These are phyloP conservation scores for Aspergillus incahuasiensis DNA, from an alignment of 495 filamentous ascomycete genomes.

Conservation along the genomic window DNA sequence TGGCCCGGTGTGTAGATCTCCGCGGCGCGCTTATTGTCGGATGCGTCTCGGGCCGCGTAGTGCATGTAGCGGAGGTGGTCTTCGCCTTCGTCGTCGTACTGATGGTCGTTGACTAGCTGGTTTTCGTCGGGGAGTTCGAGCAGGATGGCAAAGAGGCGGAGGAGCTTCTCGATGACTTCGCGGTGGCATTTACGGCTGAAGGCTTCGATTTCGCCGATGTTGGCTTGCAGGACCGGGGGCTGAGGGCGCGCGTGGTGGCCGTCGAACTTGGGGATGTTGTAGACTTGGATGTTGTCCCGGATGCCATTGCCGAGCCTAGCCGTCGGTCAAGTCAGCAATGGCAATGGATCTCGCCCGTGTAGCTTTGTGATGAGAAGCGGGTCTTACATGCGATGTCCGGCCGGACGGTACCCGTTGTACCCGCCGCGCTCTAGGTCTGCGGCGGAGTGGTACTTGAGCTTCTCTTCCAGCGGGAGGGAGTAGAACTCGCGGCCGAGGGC, in stretches of 20 bases:
- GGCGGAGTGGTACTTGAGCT: slow-evolving; percentile 43
- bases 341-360: too few relatives aligned
- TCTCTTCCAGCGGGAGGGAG: slow-evolving; percentile 51
- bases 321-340: background rate
- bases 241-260: slow-evolving; percentile 38
- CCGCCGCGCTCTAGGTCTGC: slow-evolving; percentile 29
- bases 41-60: slow-evolving; percentile 39
- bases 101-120: slow-evolving; percentile 43
- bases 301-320: slow-evolving; percentile 40
- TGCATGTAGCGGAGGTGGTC: slow-evolving; percentile 52
- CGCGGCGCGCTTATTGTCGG: slow-evolving; percentile 37
- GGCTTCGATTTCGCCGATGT: slow-evolving; percentile 33
- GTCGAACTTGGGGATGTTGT: slow-evolving; percentile 50
- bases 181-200: slow-evolving; percentile 49
- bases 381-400: slow-evolving; percentile 40
- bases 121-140: slow-evolving; percentile 48
- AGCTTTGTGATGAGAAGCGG: background rate
- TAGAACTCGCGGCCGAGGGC: slow-evolving; percentile 52
- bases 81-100: slow-evolving; percentile 44
- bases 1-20: slow-evolving; percentile 33
- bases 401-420: slow-evolving; percentile 43
- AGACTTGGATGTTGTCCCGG: slow-evolving; percentile 47
- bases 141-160: slow-evolving; percentile 49
- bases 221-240: slow-evolving; percentile 29
- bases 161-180: slow-evolving; percentile 45